Evolutionary conservation across 2,329 filamentous ascomycete species (phyloP), one percentile per base, ranked within the genome.

Genomic region (Penicillium verrucosum): DNA sequence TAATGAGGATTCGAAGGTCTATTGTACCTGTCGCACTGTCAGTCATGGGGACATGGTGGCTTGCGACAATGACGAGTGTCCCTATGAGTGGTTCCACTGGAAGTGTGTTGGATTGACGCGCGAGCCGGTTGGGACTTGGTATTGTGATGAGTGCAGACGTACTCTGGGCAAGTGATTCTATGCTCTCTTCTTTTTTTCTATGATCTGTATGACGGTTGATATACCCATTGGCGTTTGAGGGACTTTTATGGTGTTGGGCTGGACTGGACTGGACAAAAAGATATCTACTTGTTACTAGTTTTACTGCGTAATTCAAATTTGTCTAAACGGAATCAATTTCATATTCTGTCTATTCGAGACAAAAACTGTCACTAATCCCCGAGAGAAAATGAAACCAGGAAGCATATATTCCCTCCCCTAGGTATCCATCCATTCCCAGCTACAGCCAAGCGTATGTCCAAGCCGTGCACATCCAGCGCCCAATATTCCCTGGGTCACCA

Each of bases 41-140:
- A 84, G 80, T 60, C 86, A 86, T 66, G 85, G 85, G 18, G 83
- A 86, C 66, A 88, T 88, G 85, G 82, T 88, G 40, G 85, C 83
- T 12, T 88, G 85, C 66, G 85, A 88, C 69, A 87, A 87, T 67
- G 82, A 85, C 37, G 76, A 79, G 55, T 88, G 85, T 72, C 80
- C 81, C 12, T 81, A 83, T 60, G 84, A 88, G 68, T 88, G 85
- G 85, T 88, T 88, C 71, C 85, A 88, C 76, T 80, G 86, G 70
- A 82, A 80, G 40, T 88, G 85, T 64, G 83, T 86, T 50, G 82
- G 83, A 21, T 74, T 88, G 65, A 83, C 80, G 42, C 81, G 82
- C 63, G 81, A 85, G 62, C 85, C 85, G 0, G 77, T 78, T 46
- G 81, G 82, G 57, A 81, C 80, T 47, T 84, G 81, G 81, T 84